Evolutionary conservation across 73 alveolate species (phyloP).

Genomic region (Paramecium caudatum): DNA sequence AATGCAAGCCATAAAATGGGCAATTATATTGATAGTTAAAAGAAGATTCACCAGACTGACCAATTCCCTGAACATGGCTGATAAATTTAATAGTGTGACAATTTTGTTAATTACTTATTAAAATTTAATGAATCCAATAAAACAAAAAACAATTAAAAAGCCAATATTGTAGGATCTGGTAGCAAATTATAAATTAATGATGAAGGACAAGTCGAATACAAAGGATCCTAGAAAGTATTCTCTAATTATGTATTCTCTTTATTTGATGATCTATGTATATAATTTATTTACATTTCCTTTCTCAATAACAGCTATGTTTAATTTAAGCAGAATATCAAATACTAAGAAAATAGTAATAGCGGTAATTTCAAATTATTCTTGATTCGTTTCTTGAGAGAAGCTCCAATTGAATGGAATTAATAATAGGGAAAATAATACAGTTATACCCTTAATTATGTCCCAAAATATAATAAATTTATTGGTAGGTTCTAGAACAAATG

Average conservation of each 20-base stretch:
- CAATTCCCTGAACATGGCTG: constrained; percentile 6
- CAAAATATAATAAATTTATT: neutral
- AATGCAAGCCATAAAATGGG: constrained; percentile 71
- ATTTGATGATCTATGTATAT: constrained; percentile 4
- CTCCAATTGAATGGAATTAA: constrained; percentile 30
- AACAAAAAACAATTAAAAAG: neutral
- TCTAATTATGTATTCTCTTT: neutral
- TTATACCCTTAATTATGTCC: neutral
- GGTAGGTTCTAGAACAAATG: constrained; percentile 12
- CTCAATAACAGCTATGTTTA: neutral
- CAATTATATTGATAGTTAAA: constrained; percentile 14
- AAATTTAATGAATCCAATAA: neutral
- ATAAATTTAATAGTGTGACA: constrained; percentile 24
- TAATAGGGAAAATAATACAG: neutral
- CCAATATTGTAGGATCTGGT: neutral
- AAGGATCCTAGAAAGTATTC: neutral
- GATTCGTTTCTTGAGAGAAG: neutral
- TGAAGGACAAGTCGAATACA: neutral
- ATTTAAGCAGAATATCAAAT: neutral
- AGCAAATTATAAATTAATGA: neutral
- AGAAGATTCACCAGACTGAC: neutral
- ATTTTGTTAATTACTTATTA: constrained; percentile 3
- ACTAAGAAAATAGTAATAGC: neutral
- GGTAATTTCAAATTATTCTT: neutral
- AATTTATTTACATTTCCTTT: constrained; percentile 16